phyloP scores from a whole-genome alignment of 2,329 filamentous ascomycete species.

The Trichothecium sympodiale region DNA sequence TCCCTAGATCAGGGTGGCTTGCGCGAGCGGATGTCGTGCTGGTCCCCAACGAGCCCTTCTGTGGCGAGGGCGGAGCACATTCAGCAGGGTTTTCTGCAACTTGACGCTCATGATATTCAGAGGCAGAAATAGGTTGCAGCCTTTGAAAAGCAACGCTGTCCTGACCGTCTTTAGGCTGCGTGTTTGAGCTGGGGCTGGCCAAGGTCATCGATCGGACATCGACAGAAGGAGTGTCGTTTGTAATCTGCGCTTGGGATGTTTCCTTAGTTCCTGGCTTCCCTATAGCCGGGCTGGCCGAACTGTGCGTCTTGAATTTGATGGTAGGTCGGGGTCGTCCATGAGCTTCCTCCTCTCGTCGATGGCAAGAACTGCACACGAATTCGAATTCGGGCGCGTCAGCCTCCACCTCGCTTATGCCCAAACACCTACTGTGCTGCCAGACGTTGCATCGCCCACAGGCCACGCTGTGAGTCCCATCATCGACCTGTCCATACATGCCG shows the following conservation, averaged over 20 bases:
- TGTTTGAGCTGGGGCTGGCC: too few species aligned
- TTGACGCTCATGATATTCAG: too few species aligned
- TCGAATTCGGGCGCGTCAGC: slow-evolving; percentile 80
- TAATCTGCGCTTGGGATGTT: neutral
- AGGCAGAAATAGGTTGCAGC: too few species aligned
- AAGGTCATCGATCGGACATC: too few species aligned
- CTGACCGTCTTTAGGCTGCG: too few species aligned
- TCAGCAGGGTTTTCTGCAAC: neutral
- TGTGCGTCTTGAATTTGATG: slow-evolving; percentile 42
- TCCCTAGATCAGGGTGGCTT: too few species aligned
- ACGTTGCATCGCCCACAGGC: slow-evolving; percentile 89
- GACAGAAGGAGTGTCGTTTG: slow-evolving; percentile 3
- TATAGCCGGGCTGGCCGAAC: slow-evolving; percentile 7
- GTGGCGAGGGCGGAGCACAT: slow-evolving; percentile 1
- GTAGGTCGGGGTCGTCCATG: slow-evolving; percentile 42
- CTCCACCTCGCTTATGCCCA: slow-evolving; percentile 66
- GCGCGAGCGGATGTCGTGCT: too few species aligned
- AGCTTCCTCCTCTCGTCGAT: slow-evolving; percentile 52
- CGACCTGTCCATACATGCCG: slow-evolving; percentile 81
- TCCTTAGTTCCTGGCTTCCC: too few species aligned
- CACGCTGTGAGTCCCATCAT: slow-evolving; percentile 88
- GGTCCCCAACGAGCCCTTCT: neutral
- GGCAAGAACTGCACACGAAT: slow-evolving; percentile 74
- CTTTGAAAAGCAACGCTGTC: too few species aligned
- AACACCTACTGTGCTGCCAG: slow-evolving; percentile 94